Conservation (phyloP, 192 early-diverging fungal species). For the Polychytrium aggregatum region DNA sequence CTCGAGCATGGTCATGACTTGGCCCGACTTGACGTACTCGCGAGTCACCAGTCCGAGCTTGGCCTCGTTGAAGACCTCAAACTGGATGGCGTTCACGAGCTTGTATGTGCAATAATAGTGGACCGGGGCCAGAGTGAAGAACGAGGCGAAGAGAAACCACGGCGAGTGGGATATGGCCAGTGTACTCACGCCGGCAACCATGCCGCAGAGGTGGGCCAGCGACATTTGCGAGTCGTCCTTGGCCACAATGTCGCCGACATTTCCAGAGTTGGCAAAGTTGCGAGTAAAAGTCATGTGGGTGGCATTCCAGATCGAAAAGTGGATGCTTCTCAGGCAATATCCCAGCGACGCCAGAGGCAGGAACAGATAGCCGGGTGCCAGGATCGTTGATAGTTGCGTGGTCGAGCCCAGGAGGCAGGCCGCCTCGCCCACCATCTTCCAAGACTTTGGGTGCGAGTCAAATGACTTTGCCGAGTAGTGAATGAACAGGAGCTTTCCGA, state of each 20-base stretch:
- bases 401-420: constrained; percentile 41
- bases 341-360: constrained; percentile 46
- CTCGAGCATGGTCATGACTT: constrained; percentile 28
- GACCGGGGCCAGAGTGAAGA: constrained; percentile 39
- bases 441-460: constrained; percentile 63
- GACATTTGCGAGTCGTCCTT: constrained; percentile 66
- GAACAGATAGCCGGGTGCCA: constrained; percentile 36
- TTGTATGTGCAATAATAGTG: constrained; percentile 41
- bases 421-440: constrained; percentile 58
- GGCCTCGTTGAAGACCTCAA: constrained; percentile 56
- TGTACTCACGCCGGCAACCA: constrained; percentile 43
- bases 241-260: constrained; percentile 60
- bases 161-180: constrained; percentile 44
- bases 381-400: constrained; percentile 44
- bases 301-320: constrained; percentile 53
- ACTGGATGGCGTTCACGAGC: constrained; percentile 45
- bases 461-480: constrained; percentile 52
- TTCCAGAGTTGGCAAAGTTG: constrained; percentile 56
- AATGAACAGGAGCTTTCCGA: constrained; percentile 63
- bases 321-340: constrained; percentile 46
- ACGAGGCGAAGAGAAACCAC: constrained; percentile 38
- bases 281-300: constrained; percentile 64
- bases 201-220: constrained; percentile 49
- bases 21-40: constrained; percentile 32
- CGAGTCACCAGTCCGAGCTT: constrained; percentile 39